These are phyloP conservation scores for Mallotus japonicus DNA, from an alignment of 441 rosid species.

Conservation along the genomic window DNA sequence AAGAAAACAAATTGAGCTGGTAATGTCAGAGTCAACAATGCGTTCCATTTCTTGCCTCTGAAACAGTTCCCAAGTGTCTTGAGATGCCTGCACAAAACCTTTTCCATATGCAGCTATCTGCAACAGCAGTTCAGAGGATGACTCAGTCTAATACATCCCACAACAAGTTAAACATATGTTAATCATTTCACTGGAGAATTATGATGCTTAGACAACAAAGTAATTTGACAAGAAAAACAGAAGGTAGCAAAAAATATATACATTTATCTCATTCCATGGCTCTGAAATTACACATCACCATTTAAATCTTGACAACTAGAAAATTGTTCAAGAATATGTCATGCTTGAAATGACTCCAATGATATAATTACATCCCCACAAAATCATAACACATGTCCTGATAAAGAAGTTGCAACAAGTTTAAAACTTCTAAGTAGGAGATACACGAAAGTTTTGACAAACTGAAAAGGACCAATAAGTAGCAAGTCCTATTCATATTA, in stretches of 20 bases:
- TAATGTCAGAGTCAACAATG: constrained; percentile 81
- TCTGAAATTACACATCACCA: neutral
- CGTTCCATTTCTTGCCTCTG: constrained; percentile 50
- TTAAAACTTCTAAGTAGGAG: neutral
- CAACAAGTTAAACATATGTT: neutral
- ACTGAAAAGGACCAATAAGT: constrained; percentile 8
- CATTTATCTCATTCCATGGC: neutral
- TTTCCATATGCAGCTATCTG: constrained; percentile 95
- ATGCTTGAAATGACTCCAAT: neutral
- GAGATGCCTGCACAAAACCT: constrained; percentile 86
- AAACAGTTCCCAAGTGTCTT: constrained; percentile 83
- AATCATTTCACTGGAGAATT: neutral
- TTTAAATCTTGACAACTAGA: neutral
- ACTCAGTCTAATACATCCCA: neutral
- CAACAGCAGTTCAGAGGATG: neutral
- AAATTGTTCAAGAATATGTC: neutral
- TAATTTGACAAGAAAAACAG: neutral
- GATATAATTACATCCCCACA: neutral
- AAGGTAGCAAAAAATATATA: neutral
- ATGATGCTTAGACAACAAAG: neutral
- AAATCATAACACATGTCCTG: neutral
- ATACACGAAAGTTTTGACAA: neutral
- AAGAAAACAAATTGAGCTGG: constrained; percentile 87
- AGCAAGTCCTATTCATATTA: constrained; percentile 8
- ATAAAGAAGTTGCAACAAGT: constrained; percentile 6